Base-by-base conservation (phyloP, 768 basidiomycete genomes). In the Serendipita sp. region DNA sequence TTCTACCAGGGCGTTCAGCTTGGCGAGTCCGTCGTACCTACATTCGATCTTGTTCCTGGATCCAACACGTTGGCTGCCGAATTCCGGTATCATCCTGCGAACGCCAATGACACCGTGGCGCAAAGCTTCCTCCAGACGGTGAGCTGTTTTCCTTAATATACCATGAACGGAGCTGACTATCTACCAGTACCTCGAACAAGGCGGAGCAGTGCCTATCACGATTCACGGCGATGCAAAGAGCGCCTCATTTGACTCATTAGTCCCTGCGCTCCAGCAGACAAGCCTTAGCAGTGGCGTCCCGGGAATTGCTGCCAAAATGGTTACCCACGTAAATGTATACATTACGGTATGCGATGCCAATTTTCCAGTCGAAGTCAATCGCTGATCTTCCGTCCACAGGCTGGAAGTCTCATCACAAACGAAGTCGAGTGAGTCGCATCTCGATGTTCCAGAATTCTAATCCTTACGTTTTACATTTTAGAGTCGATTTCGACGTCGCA, bases 41-140 rank as follows among this genome's bases (percentile, higher is more conserved):
- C 75, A 16, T 82, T 86, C 64, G 67, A 81, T 64, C 74, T 87
- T 44, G 71, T 76, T 20, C 84, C 85, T 2, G 85, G 84, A 45
- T 68, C 74, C 45, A 84, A 86, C 65, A 68, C 66, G 1, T 68
- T 82, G 24, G 60, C 74, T 0, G 75, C 83, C 2, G 83, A 86
- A 67, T 87, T 88, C 75, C 83, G 78, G 64, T 88, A 88, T 66
- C 73, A 77, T 65, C 85, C 86, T 0, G 75, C 76, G 9, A 70
- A 86, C 70, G 78, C 82, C 9, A 85, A 86, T 65, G 79, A 87
- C 67, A 85, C 85, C 3, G 71, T 75, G 24, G 85, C 86, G 2
- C 81, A 81, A 69, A 45, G 34, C 22, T 42, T 68, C 2, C 63
- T 67, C 24, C 56, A 38, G 28, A 34, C 28, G 11, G 33, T 60